Evolutionary conservation across 2,329 filamentous ascomycete species (phyloP).

Genomic region (Aspergillus sp.): DNA sequence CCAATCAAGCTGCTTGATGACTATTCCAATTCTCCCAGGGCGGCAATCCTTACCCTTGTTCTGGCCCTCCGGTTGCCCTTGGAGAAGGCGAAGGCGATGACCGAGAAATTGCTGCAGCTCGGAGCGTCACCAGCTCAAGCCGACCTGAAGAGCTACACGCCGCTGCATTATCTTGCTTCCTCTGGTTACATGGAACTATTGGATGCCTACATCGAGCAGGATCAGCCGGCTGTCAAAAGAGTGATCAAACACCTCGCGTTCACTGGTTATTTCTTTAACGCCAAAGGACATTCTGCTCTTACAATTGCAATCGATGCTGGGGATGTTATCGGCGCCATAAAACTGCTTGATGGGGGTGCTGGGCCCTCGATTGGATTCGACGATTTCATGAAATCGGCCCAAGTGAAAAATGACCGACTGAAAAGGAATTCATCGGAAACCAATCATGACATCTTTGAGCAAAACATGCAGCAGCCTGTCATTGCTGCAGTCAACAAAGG

Average conservation of each 20-base stretch:
- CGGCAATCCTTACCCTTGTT: slow-evolving; percentile 59
- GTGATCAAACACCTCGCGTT: slow-evolving; percentile 58
- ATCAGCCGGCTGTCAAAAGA: slow-evolving; percentile 51
- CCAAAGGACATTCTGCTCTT: slow-evolving; percentile 42
- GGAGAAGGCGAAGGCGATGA: slow-evolving; percentile 57
- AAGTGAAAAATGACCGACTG: slow-evolving; percentile 1
- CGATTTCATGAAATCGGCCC: slow-evolving; percentile 25
- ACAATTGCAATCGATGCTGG: slow-evolving; percentile 48
- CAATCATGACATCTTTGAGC: slow-evolving; percentile 43
- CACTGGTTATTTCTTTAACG: slow-evolving; percentile 21
- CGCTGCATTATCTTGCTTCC: slow-evolving; percentile 56
- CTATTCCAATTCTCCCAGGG: slow-evolving; percentile 39
- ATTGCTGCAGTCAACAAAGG: slow-evolving; percentile 49
- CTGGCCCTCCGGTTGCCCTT: slow-evolving; percentile 57
- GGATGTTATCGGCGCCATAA: slow-evolving; percentile 46
- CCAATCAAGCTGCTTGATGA: slow-evolving; percentile 56
- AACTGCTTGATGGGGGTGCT: slow-evolving; percentile 57
- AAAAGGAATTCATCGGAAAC: slow-evolving; percentile 35
- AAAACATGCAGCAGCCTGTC: slow-evolving; percentile 53
- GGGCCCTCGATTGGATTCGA: slow-evolving; percentile 51
- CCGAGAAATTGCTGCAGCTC: slow-evolving; percentile 54
- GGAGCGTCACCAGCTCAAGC: slow-evolving; percentile 67
- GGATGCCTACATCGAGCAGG: slow-evolving; percentile 40
- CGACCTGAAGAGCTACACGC: slow-evolving; percentile 55
- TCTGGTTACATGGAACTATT: slow-evolving; percentile 38